A percentile compares a stretch with the other conserved stretches of the same genome.
Evolutionary conservation across 257 asterid genomes (phyloP).

Genomic region (Scutellaria barbata): DNA sequence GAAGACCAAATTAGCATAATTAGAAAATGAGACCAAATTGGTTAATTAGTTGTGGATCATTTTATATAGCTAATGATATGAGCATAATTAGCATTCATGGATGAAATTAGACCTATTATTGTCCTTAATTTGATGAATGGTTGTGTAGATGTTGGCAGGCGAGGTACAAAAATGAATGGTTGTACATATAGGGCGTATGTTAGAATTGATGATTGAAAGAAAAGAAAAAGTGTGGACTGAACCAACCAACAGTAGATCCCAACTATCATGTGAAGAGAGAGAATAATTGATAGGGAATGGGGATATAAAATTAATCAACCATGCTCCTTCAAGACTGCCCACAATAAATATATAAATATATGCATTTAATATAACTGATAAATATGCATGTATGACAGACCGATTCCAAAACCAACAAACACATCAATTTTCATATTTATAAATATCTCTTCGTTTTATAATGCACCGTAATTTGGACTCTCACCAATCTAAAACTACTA

Average conservation of each 20-base stretch:
- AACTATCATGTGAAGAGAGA: constrained; percentile 36
- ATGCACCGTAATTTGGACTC: constrained; percentile 40
- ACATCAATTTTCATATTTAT: constrained; percentile 10
- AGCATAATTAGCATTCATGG: no score
- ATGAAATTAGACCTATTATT: no score
- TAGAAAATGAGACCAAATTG: no score
- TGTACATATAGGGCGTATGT: no score
- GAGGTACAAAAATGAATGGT: no score
- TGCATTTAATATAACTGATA: constrained; percentile 37
- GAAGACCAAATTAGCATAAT: no score
- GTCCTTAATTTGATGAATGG: no score
- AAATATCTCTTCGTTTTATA: background rate
- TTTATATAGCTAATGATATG: no score
- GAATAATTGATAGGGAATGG: background rate
- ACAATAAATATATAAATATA: constrained; percentile 36
- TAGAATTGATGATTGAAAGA: constrained; percentile 19
- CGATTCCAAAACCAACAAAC: constrained; percentile 38
- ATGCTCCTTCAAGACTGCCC: constrained; percentile 46
- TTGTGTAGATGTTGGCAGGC: no score
- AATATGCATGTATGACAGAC: constrained; percentile 36
- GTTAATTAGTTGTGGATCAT: no score
- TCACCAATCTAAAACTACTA: constrained; percentile 24
- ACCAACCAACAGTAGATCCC: constrained; percentile 27
- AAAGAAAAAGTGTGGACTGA: background rate
- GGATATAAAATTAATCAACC: background rate